These are phyloP conservation scores for Artomyces pyxidatus DNA, from an alignment of 768 basidiomycete species.

Conservation along the genomic window DNA sequence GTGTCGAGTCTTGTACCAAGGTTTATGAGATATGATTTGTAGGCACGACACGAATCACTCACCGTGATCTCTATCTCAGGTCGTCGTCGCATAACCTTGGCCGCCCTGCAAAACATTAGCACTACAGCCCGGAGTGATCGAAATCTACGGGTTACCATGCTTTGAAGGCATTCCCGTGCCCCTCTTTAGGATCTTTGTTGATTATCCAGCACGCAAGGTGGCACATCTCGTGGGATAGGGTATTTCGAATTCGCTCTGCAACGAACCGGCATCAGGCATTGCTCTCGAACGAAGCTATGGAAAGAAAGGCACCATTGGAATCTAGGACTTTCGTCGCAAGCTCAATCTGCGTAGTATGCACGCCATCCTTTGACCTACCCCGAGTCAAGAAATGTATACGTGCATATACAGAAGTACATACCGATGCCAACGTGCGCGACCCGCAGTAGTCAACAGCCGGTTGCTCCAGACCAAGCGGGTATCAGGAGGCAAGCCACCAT, in stretches of 20 bases:
- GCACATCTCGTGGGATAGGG: constrained; percentile 88
- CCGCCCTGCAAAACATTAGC: constrained; percentile 41
- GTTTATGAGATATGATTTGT: neutral
- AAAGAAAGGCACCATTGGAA: constrained; percentile 45
- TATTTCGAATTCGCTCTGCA: constrained; percentile 72
- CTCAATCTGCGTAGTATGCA: constrained; percentile 58
- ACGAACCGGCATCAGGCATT: neutral
- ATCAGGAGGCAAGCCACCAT: constrained; percentile 5
- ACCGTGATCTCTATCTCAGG: constrained; percentile 71
- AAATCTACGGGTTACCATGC: constrained; percentile 41
- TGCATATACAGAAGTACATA: neutral
- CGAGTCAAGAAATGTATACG: neutral
- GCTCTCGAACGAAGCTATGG: neutral
- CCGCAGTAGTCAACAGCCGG: constrained; percentile 14
- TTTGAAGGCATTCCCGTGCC: constrained; percentile 68
- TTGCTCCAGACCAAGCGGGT: constrained; percentile 13
- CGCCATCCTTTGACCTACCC: constrained; percentile 46
- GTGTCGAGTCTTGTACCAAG: constrained; percentile 47
- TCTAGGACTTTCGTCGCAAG: constrained; percentile 80
- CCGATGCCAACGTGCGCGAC: constrained; percentile 16
- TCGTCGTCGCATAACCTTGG: constrained; percentile 56
- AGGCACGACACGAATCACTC: constrained; percentile 12
- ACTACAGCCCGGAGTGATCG: neutral
- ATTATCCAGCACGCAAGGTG: constrained; percentile 86
- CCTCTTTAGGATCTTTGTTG: constrained; percentile 57